Percentiles rank a stretch among this genome's conserved stretches.
Conservation (phyloP, 805 yeast genomes). For the Priceomyces castillae region DNA sequence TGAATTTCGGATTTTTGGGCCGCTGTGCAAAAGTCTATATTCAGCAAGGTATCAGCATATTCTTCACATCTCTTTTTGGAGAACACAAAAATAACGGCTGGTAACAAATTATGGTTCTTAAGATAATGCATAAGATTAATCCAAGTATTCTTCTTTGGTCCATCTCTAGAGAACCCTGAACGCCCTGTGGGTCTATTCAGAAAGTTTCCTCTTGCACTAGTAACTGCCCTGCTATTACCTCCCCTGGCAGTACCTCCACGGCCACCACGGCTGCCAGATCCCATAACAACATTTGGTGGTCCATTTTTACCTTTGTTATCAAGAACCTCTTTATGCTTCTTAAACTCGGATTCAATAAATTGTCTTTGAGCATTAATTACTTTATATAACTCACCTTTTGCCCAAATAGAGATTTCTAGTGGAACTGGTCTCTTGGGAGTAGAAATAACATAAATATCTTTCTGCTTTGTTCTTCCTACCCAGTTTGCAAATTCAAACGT, state of each 20-base stretch:
- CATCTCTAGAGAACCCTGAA: constrained; percentile 37
- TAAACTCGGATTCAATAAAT: constrained; percentile 65
- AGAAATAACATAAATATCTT: constrained; percentile 92
- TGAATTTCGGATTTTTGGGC: constrained; percentile 87
- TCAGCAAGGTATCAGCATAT: constrained; percentile 73
- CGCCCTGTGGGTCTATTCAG: constrained; percentile 19
- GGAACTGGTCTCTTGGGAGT: constrained; percentile 98
- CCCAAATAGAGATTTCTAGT: constrained; percentile 81
- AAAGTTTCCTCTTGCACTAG: constrained; percentile 18
- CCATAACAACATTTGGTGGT: constrained; percentile 36
- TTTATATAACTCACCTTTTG: constrained; percentile 68
- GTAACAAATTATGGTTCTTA: constrained; percentile 67
- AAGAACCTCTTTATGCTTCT: constrained; percentile 52
- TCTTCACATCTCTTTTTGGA: constrained; percentile 93
- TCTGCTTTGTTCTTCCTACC: constrained; percentile 97
- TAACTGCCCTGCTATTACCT: constrained; percentile 26
- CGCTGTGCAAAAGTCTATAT: constrained; percentile 78
- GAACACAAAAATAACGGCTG: constrained; percentile 91
- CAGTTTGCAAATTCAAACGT: constrained; percentile 97
- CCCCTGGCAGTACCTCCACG: constrained; percentile 47
- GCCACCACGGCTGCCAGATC: constrained; percentile 40
- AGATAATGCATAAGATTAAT: constrained; percentile 66
- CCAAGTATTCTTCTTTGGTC: constrained; percentile 82
- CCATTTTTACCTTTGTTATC: constrained; percentile 37
- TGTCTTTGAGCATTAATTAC: constrained; percentile 71